Percentiles rank a stretch among this genome's conserved stretches.
These are phyloP conservation scores for Cystobasidiaceae sp. DNA, from an alignment of 1,284 basidiomycete genomes.

Conservation along the genomic window DNA sequence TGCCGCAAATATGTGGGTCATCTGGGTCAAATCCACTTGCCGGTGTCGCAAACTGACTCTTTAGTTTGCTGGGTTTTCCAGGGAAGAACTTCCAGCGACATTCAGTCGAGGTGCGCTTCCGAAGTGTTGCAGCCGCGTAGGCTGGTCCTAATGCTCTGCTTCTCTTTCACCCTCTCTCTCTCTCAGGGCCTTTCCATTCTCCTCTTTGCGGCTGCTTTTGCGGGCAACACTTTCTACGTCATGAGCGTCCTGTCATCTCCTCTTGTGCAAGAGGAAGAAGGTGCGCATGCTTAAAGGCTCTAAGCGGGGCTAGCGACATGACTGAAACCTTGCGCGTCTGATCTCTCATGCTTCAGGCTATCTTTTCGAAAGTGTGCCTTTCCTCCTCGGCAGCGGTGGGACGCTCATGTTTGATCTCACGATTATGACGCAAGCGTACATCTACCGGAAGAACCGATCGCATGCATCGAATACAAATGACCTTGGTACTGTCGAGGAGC, in stretches of 20 bases:
- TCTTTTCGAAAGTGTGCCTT: conserved; percentile 35
- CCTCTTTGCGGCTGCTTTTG: conserved; percentile 83
- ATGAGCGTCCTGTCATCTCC: conserved; percentile 66
- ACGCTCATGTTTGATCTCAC: conserved; percentile 57
- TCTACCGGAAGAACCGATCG: conserved; percentile 13
- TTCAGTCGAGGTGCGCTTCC: conserved; percentile 63
- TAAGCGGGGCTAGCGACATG: not conserved
- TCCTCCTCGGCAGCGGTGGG: conserved; percentile 71
- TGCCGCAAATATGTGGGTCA: conserved; percentile 91
- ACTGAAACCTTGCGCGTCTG: not conserved
- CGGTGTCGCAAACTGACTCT: not conserved
- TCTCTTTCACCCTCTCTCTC: not conserved
- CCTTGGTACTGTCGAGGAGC: not conserved
- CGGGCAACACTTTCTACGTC: conserved; percentile 86
- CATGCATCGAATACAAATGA: not conserved
- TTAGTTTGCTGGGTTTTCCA: not conserved
- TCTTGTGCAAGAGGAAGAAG: conserved; percentile 48
- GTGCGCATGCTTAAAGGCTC: not conserved
- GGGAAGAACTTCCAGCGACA: conserved; percentile 62
- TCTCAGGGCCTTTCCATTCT: conserved; percentile 72
- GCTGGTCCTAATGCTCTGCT: no score
- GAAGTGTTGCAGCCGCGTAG: not conserved
- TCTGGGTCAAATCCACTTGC: conserved; percentile 45
- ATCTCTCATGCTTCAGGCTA: conserved; percentile 16
- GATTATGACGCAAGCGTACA: conserved; percentile 24